Base-by-base conservation (phyloP, 2,329 filamentous ascomycete genomes). In the Phyllosticta paracitricarpa region DNA sequence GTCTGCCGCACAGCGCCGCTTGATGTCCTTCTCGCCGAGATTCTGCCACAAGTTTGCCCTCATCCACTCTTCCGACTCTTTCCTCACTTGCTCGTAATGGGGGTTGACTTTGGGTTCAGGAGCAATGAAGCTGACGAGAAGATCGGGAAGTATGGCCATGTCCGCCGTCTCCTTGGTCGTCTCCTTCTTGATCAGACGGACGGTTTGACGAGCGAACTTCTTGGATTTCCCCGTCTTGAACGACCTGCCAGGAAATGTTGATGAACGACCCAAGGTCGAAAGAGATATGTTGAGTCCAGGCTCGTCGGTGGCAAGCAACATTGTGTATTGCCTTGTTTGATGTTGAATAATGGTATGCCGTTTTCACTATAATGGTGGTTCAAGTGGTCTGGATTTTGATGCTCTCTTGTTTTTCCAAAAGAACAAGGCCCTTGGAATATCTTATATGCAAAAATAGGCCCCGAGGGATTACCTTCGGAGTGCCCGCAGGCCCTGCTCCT, bases 31-130 rank as follows among this genome's bases (percentile, higher is more conserved):
- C 52, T 62, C 56, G 14, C 25, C 26, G n/a, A 62, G 52, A 17
- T n/a, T 33, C 24, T 55, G 54, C 60, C 60, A 62, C 6, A 62
- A 35, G n/a, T 51, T 54, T 12, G 28, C 24, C 26, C 26, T 58
- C 60, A 62, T 58, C 60, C 56, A 62, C 26, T 54, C 60, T 33
- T 62, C 60, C 6, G 56, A 58, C n/a, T 62, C 60, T 19, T 26
- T 19, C 17, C 58, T 62, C 25, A 62, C 60, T 28, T 62, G 51
- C 30, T 58, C 52, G 25, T 62, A 62, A 19, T 62, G 51, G 4
- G 60, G 60, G 26, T 62, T 62, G 17, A 62, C 35, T 40, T 62
- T 58, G 17, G 60, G 60, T 26, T 62, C 60, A n/a, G 56, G 60
- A 30, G 60, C 51, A 52, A 62, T 62, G 56, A 62, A 62, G 6